Conservation (phyloP, 441 rosid species). For the Francoa sonchifolia region DNA sequence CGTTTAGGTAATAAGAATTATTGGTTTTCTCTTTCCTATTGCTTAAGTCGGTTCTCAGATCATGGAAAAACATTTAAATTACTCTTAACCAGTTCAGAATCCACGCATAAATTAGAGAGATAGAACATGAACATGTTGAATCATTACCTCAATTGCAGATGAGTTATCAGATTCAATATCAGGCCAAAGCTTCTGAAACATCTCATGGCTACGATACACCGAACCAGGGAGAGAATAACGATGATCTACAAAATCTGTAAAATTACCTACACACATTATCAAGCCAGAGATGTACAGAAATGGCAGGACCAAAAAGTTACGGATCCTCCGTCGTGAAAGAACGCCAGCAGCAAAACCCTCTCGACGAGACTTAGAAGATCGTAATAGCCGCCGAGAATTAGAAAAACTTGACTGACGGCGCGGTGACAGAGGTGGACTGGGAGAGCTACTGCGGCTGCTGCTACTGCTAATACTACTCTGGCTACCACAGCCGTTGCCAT, state of each 20-base stretch:
- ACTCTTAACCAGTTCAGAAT: neutral
- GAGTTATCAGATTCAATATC: slow-evolving; percentile 56
- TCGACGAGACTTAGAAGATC: slow-evolving; percentile 34
- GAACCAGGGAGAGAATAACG: slow-evolving; percentile 49
- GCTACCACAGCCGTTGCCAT: slow-evolving; percentile 22
- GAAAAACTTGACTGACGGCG: slow-evolving; percentile 27
- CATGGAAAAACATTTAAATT: neutral
- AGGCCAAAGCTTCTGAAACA: slow-evolving; percentile 58
- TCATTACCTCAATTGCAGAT: slow-evolving; percentile 46
- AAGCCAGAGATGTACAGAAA: slow-evolving; percentile 58
- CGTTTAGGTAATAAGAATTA: no score
- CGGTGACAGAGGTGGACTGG: slow-evolving; percentile 65
- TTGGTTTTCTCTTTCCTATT: no score
- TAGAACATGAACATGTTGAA: neutral
- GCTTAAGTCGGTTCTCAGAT: neutral
- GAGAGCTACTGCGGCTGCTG: slow-evolving; percentile 42
- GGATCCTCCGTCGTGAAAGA: slow-evolving; percentile 41
- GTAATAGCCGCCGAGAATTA: slow-evolving; percentile 43
- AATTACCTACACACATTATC: slow-evolving; percentile 73
- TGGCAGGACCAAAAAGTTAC: slow-evolving; percentile 46
- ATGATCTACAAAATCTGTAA: slow-evolving; percentile 43
- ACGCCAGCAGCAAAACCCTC: slow-evolving; percentile 22
- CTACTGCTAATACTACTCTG: slow-evolving; percentile 16
- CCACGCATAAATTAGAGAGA: neutral
- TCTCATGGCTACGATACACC: slow-evolving; percentile 62